Evolutionary conservation across 2,329 filamentous ascomycete genomes (phyloP).

Genomic region (Pseudomassariella vexata): DNA sequence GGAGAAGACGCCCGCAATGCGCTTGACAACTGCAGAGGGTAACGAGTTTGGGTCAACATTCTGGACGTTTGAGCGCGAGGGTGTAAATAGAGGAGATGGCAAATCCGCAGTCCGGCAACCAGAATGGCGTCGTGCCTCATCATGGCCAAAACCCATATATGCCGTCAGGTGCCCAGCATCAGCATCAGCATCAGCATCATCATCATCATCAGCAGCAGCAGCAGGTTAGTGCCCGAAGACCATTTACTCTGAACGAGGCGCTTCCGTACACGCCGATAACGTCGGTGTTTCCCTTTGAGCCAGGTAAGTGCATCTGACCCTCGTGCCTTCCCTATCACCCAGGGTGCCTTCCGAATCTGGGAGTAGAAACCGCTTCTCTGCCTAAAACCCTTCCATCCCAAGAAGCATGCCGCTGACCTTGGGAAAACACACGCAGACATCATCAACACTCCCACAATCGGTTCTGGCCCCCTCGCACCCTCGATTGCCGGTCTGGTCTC

Average conservation of each 20-base stretch:
- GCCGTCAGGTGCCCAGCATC: constrained; percentile 11
- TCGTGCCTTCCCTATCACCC: neutral
- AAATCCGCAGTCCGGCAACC: constrained; percentile 7
- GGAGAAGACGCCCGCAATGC: constrained; percentile 4
- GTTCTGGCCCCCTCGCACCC: constrained; percentile 47
- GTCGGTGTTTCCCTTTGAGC: constrained; percentile 72
- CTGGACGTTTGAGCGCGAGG: no score
- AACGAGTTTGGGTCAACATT: neutral
- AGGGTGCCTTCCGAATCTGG: neutral
- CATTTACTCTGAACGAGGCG: constrained; percentile 66
- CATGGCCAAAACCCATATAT: constrained; percentile 10
- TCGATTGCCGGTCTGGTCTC: constrained; percentile 46
- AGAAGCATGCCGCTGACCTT: no score
- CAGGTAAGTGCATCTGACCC: constrained; percentile 45
- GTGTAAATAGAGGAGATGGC: constrained; percentile 3
- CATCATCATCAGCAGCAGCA: constrained; percentile 2
- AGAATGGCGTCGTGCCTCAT: constrained; percentile 20
- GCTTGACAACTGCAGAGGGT: neutral
- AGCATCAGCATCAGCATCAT: constrained; percentile 4
- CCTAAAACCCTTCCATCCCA: constrained; percentile 2
- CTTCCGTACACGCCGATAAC: constrained; percentile 79
- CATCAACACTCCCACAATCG: constrained; percentile 58
- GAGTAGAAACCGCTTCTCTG: neutral
- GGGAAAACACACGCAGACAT: constrained; percentile 50
- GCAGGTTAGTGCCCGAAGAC: constrained; percentile 23